Evolutionary conservation across 2,329 filamentous ascomycete species (phyloP), one percentile per base, ranked within the genome.

Genomic region (Daldinia sp.): DNA sequence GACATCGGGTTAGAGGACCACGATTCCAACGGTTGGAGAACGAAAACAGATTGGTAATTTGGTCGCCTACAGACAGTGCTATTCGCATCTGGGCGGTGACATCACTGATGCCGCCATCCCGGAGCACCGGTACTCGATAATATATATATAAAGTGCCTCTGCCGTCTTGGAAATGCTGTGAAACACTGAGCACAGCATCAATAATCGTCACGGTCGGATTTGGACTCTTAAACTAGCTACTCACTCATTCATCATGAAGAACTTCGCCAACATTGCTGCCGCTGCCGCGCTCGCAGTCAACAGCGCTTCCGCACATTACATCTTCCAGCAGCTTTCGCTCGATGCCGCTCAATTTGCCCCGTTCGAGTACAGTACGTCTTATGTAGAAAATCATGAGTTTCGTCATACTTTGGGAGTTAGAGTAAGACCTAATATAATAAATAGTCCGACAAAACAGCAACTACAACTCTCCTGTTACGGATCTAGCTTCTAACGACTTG

Each of bases 381-480:
- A 11, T 5, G 5, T 25, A 17, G 6, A 10, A 39, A 37, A 50
- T 6, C 30, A 5, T 8, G 19, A 4, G 8, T 6, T 8, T n/a
- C 25, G 15, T 11, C 2, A 30, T 11, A 8, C 6, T 0, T 8
- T n/a, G 41, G 27, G 34, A 25, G 39, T 17, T 23, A 7, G 11
- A 45, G 17, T 6, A 55, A 35, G 9, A 5, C 43, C 58, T 64
- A 27, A 60, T 25, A 23, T 10, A 6, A 49, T 47, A 5, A 50
- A 68, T 47, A 75, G 73, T 83, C 68, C 77, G 81, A 48, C 73
- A 78, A 63, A 82, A 82, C 74, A 77, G 73, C 58, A 83, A 82
- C 78, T 74, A 78, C 68, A 82, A 83, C 76, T 81, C 78, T 5
- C 81, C 80, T 4, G 80, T 82, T 15, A 81, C 78, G 11, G 74